Percentiles rank a stretch among this genome's conserved stretches.
Conservation (phyloP, 108 stramenopile genomes). For the Fistulifera pelliculosa region DNA sequence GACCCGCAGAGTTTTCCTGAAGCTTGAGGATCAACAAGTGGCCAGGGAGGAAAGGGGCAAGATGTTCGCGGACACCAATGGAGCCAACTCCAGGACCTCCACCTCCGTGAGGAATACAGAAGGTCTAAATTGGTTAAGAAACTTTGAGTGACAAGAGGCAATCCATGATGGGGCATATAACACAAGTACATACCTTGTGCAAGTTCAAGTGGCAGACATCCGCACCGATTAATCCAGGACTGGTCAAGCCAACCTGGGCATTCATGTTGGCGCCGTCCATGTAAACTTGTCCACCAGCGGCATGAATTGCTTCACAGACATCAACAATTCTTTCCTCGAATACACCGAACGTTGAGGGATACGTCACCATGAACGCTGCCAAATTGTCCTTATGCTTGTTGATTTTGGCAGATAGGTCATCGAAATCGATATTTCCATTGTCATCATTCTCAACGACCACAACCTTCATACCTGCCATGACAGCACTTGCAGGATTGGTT, state of each 20-base stretch:
- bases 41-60: conserved; percentile 97
- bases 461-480: conserved; percentile 96
- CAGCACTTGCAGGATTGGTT: conserved; percentile 96
- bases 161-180: too few species aligned
- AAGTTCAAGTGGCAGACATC: conserved; percentile 99
- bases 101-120: conserved; percentile 99
- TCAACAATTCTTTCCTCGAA: conserved; percentile 95
- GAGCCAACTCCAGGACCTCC: conserved; percentile 98
- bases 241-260: conserved; percentile 96
- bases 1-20: conserved; percentile 72
- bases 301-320: conserved; percentile 82
- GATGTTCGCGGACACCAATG: conserved; percentile 91
- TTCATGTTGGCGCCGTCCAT: conserved; percentile 99
- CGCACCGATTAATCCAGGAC: conserved; percentile 94
- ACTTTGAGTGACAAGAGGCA: too few species aligned
- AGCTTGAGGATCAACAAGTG: conserved; percentile 84
- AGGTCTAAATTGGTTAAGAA: conserved; percentile 34
- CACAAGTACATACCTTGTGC: conserved; percentile 57
- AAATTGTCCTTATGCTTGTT: conserved; percentile 85
- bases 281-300: conserved; percentile 96
- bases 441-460: conserved; percentile 94
- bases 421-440: conserved; percentile 90
- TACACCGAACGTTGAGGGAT: conserved; percentile 98
- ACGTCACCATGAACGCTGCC: conserved; percentile 98
- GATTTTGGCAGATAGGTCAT: conserved; percentile 87